Evolutionary conservation across 2,329 filamentous ascomycete species (phyloP).

Genomic region (Aureobasidium sp.): DNA sequence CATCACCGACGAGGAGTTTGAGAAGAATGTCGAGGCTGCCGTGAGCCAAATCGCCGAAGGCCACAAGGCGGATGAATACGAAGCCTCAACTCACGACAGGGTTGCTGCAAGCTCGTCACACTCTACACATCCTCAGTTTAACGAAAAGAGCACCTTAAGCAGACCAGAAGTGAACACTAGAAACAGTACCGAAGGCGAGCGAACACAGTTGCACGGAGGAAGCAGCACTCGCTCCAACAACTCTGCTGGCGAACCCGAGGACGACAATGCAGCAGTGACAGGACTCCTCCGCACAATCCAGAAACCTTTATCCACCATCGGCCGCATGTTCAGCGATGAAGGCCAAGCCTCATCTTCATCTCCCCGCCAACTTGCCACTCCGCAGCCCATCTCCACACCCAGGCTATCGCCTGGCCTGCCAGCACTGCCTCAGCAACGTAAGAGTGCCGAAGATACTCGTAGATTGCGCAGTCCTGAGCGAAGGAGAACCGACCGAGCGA

Average conservation of each 20-base stretch:
- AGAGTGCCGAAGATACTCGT: slow-evolving; percentile 20
- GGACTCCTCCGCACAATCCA: slow-evolving; percentile 86
- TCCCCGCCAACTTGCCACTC: slow-evolving; percentile 34
- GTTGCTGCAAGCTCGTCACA: slow-evolving; percentile 28
- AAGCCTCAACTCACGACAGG: slow-evolving; percentile 21
- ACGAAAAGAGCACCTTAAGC: slow-evolving; percentile 42
- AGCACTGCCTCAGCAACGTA: slow-evolving; percentile 27
- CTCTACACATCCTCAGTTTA: slow-evolving; percentile 21
- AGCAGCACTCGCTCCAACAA: not conserved
- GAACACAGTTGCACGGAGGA: slow-evolving; percentile 47
- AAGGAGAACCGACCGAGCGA: slow-evolving; percentile 40
- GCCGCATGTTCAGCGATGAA: slow-evolving; percentile 83
- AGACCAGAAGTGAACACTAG: slow-evolving; percentile 50
- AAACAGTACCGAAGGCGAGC: slow-evolving; percentile 52
- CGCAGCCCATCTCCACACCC: slow-evolving; percentile 39
- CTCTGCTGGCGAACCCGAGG: slow-evolving; percentile 18
- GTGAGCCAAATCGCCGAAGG: slow-evolving; percentile 93
- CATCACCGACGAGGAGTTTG: slow-evolving; percentile 90
- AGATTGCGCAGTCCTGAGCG: slow-evolving; percentile 24
- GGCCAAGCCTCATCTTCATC: slow-evolving; percentile 17
- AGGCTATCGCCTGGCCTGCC: slow-evolving; percentile 40
- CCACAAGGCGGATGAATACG: slow-evolving; percentile 54
- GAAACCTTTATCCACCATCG: slow-evolving; percentile 80
- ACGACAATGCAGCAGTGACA: slow-evolving; percentile 68
- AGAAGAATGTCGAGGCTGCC: slow-evolving; percentile 89